Percentiles rank a stretch among this genome's conserved stretches.
phyloP scores from a whole-genome alignment of 805 yeast species.

The Lipomyces yamadae region DNA sequence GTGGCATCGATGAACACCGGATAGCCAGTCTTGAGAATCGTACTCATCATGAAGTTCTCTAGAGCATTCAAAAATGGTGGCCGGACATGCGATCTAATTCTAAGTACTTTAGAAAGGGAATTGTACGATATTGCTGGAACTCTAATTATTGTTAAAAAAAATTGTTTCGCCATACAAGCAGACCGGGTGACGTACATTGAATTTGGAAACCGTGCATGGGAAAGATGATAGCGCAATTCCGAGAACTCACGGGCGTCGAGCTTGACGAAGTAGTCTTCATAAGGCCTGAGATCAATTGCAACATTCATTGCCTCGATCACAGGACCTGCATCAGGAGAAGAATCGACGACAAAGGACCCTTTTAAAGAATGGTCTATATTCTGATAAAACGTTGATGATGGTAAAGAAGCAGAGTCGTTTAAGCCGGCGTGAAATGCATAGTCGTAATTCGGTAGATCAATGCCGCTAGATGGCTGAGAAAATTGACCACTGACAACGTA shows the following conservation, averaged over 20 bases:
- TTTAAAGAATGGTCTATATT: background rate
- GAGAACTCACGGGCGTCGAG: background rate
- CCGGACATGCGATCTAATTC: slow-evolving; percentile 1
- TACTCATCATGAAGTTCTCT: background rate
- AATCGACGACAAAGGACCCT: background rate
- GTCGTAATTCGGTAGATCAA: background rate
- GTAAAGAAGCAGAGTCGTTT: background rate
- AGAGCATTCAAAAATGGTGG: background rate
- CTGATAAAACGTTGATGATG: background rate
- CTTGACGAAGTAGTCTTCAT: background rate
- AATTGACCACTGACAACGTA: background rate
- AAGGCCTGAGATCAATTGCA: background rate
- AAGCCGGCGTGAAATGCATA: background rate
- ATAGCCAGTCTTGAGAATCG: background rate
- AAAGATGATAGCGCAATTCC: background rate
- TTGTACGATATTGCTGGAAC: background rate
- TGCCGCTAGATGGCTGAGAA: background rate
- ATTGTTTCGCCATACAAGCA: background rate
- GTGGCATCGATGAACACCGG: background rate
- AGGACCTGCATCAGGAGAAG: background rate
- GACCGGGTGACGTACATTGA: background rate
- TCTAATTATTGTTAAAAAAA: background rate
- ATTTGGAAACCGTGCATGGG: background rate
- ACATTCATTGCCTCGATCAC: background rate
- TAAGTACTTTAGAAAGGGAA: background rate